phyloP scores from a whole-genome alignment of 2,329 filamentous ascomycete species.

The Orbilia oligospora region DNA sequence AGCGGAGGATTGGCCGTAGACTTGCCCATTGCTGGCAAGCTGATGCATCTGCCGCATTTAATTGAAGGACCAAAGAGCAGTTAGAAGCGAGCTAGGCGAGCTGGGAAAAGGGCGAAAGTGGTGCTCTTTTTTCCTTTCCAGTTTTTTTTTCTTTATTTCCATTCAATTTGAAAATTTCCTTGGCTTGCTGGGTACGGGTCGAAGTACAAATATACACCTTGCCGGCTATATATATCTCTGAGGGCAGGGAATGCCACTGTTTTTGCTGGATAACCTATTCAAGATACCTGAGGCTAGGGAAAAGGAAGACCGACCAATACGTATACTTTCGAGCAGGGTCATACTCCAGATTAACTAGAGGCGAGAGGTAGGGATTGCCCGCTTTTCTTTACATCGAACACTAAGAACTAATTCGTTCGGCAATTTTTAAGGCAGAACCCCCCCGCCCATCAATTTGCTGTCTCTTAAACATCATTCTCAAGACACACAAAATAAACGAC shows the following conservation, averaged over 20 bases:
- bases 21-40: constrained; percentile 54
- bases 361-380: constrained; percentile 36
- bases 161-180: constrained; percentile 23
- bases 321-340: constrained; percentile 17
- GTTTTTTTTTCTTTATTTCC: constrained; percentile 7
- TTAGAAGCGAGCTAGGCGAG: constrained; percentile 53
- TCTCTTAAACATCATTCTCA: constrained; percentile 11
- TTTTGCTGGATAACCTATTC: constrained; percentile 39
- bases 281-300: constrained; percentile 28
- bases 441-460: constrained; percentile 9
- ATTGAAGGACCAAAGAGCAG: constrained; percentile 45
- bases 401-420: constrained; percentile 19
- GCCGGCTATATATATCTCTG: constrained; percentile 50
- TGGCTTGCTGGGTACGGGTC: constrained; percentile 10
- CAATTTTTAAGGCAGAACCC: constrained; percentile 7
- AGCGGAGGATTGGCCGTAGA: constrained; percentile 39
- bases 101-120: constrained; percentile 26
- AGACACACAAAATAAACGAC: constrained; percentile 16
- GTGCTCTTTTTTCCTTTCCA: constrained; percentile 15
- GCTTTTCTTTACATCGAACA: constrained; percentile 1
- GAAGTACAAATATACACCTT: constrained; percentile 28
- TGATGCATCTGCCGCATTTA: constrained; percentile 54
- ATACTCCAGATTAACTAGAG: constrained; percentile 11
- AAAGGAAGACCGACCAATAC: constrained; percentile 28
- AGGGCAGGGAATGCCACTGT: constrained; percentile 39